Conservation (phyloP, 805 yeast genomes). For the Zygoascus bituminiphila region DNA sequence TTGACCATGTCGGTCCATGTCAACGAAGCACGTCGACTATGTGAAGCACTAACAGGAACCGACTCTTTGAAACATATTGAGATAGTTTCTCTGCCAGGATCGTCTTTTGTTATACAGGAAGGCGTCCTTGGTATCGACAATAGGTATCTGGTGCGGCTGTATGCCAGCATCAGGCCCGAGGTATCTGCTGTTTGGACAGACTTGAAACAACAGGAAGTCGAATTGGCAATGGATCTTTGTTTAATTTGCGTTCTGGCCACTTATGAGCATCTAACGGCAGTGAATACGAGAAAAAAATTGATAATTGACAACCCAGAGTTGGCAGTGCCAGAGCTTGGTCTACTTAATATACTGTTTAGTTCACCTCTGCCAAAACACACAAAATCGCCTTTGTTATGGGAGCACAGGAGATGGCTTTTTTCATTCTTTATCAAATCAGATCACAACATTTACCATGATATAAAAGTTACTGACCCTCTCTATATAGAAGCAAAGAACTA, state of each 20-base stretch:
- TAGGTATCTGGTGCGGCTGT: conserved; percentile 14
- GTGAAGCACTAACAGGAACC: neutral
- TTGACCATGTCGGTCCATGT: neutral
- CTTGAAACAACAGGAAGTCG: neutral
- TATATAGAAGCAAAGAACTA: neutral
- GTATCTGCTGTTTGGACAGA: neutral
- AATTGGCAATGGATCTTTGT: conserved; percentile 6
- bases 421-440: neutral
- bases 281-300: conserved; percentile 23
- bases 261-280: conserved; percentile 25
- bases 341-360: conserved; percentile 21
- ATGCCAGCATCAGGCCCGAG: conserved; percentile 8
- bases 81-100: conserved; percentile 4
- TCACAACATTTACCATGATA: neutral
- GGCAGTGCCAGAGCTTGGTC: conserved; percentile 19
- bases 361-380: conserved; percentile 32
- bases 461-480: neutral
- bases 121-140: conserved; percentile 22
- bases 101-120: conserved; percentile 9
- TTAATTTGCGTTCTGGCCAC: conserved; percentile 24
- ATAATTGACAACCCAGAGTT: conserved; percentile 7
- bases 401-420: conserved; percentile 29
- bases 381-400: conserved; percentile 34
- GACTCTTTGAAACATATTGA: conserved; percentile 9
- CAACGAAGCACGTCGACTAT: neutral